Evolutionary conservation across 352 stramenopile genomes (phyloP), one percentile per base, ranked within the genome.

Genomic region (Phytopythium litorale): DNA sequence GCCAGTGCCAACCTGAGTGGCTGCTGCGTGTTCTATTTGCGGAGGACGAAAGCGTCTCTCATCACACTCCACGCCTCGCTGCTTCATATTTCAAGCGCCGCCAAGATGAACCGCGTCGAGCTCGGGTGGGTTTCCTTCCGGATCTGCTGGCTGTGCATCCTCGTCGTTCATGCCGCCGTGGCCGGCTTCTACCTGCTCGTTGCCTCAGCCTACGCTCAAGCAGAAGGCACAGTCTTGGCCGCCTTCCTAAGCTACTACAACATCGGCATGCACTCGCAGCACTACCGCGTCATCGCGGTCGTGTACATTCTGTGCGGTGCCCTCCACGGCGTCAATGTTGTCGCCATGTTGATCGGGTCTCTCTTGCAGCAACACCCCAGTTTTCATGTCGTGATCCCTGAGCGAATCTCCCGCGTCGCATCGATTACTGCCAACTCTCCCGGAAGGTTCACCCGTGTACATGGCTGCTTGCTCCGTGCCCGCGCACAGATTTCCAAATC

Each of bases 321-420:
- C 42, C 15, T 62, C 45, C 67, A 73, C 21, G 35, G 60, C n/a
- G 0, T 48, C 8, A 64, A 58, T 15, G 43, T 70, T 30, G 21
- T 69, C 15, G 54, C 52, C 57, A 73, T 73, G 33, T 13, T 66
- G 8, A 12, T 16, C 18, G 66, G 63, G 40, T 66, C 66, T 7
- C n/a, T 65, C 7, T 18, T 19, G 9, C 19, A 12, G 7, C 52
- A 19, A 4, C 32, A 3, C 6, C 48, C 21, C 16, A 37, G 35
- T 15, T 58, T 25, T 16, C 19, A 45, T 23, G 18, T 28, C 52
- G 19, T 33, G 16, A 2, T 32, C 33, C 13, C 21, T 9, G 11
- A 32, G 11, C 33, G 18, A 16, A 7, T 19, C 18, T 48, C 42
- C 19, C 42, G 42, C 19, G 23, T 48, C 6, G 16, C 18, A 25